phyloP scores from a whole-genome alignment of 768 basidiomycete genomes.

The Boletus rex-veris region DNA sequence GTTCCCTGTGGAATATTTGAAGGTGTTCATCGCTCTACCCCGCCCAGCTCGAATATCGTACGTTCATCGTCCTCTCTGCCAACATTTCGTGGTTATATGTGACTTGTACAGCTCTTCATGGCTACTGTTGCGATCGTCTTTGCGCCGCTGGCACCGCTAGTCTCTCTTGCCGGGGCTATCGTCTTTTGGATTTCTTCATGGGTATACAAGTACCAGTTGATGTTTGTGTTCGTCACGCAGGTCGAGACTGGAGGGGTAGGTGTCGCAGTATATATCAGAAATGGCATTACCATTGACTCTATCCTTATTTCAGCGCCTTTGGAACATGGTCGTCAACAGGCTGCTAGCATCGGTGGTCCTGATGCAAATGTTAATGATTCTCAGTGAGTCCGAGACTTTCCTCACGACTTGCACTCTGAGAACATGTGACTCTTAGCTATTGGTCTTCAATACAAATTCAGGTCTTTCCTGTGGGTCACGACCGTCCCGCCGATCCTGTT shows the following conservation, averaged over 20 bases:
- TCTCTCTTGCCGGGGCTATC: conserved; percentile 73
- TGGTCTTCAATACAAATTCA: conserved; percentile 75
- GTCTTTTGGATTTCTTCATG: conserved; percentile 87
- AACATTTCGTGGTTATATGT: conserved; percentile 5
- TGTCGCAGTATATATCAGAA: conserved; percentile 12
- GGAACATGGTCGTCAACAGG: conserved; percentile 93
- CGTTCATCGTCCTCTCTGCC: conserved; percentile 17
- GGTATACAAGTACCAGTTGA: conserved; percentile 95
- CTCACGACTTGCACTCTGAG: neutral
- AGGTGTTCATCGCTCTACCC: neutral
- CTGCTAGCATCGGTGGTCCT: conserved; percentile 71
- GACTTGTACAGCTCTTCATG: conserved; percentile 65
- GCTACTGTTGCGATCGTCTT: conserved; percentile 92
- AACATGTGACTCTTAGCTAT: conserved; percentile 51
- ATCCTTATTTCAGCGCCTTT: conserved; percentile 59
- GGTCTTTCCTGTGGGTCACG: conserved; percentile 73
- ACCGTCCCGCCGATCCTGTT: conserved; percentile 85
- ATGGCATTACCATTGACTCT: neutral
- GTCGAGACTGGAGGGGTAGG: conserved; percentile 92
- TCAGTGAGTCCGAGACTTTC: conserved; percentile 59
- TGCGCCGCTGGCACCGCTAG: conserved; percentile 90
- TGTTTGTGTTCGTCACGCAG: conserved; percentile 87
- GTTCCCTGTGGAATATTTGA: neutral
- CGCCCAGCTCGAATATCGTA: conserved; percentile 53
- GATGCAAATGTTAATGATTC: conserved; percentile 84